Percentiles rank a stretch among this genome's conserved stretches.
Evolutionary conservation across 768 basidiomycete species (phyloP).

Genomic region (Suillus lakei): DNA sequence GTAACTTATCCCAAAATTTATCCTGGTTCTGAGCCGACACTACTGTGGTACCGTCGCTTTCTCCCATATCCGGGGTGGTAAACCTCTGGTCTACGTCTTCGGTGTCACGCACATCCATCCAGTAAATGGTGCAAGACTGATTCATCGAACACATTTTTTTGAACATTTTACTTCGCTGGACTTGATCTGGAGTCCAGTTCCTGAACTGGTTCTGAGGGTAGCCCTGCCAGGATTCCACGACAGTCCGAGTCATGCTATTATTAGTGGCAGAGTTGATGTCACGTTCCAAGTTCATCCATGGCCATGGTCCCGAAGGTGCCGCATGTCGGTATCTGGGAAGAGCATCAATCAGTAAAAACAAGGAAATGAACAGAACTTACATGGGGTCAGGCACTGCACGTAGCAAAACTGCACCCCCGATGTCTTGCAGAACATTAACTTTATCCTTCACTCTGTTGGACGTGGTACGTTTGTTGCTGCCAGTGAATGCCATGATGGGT

Average conservation of each 20-base stretch:
- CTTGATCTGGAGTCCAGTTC: constrained; percentile 50
- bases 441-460: too few relatives aligned
- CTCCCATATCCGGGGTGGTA: not conserved
- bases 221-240: not conserved
- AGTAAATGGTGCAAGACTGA: constrained; percentile 22
- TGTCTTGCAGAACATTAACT: not conserved
- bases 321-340: constrained; percentile 20
- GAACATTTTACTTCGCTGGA: constrained; percentile 30
- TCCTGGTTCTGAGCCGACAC: constrained; percentile 7
- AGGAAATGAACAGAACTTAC: not conserved
- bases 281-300: constrained; percentile 35
- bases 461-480: too few relatives aligned
- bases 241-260: not conserved
- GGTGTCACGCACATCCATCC: constrained; percentile 24
- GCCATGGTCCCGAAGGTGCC: constrained; percentile 36
- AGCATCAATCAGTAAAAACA: not conserved
- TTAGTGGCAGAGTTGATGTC: not conserved
- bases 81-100: constrained; percentile 2
- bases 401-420: not conserved
- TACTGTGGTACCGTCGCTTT: constrained; percentile 11
- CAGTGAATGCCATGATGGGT: too few relatives aligned
- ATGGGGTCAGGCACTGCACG: not conserved
- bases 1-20: constrained; percentile 34
- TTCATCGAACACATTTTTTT: constrained; percentile 19
- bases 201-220: constrained; percentile 26